Evolutionary conservation across 495 filamentous ascomycete species (phyloP), one percentile per base, ranked within the genome.

Genomic region (Choiromyces venosus): DNA sequence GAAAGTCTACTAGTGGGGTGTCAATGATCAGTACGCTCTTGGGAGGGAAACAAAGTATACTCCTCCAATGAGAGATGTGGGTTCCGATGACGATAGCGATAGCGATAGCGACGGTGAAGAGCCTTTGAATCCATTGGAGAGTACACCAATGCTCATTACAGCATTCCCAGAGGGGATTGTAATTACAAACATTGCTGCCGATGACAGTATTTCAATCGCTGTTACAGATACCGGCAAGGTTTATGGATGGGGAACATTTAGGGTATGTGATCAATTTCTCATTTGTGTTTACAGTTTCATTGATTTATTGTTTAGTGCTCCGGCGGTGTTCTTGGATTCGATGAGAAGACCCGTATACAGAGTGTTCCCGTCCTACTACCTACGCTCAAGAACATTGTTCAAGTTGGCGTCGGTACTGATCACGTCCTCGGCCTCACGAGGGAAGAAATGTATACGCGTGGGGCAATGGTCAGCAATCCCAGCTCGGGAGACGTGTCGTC

Each of bases 231-330:
- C 86, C 37, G 90, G 90, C 9, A 81, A 81, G 37, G 89, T 92
- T n/a, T 91, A 88, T 76, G 89, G 89, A 21, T 92, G 90, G 89
- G 90, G 90, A 46, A 89, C 88, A 37, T 92, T 92, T 81, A 79
- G 87, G 77, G 88, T 89, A 84, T 78, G 86, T 81, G 65, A 52
- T n/a, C 44, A 4, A 25, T 5, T 7, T 46, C 40, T n/a, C n/a
- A n/a, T n/a, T n/a, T n/a, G n/a, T n/a, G n/a, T 18, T 42, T 42
- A 18, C n/a, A n/a, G n/a, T n/a, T 42, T 16, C 16, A 42, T 0
- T 42, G 40, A 6, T 52, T 69, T 72, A 66, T 66, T 56, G 3
- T 61, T 67, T 35, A 89, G 87, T 83, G 85, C 56, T 87, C 86
- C 74, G 91, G 91, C 70, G 91, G 92, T 68, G 85, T 89, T 70